phyloP scores from a whole-genome alignment of 1,284 basidiomycete species.

The Xanthoconium separans region DNA sequence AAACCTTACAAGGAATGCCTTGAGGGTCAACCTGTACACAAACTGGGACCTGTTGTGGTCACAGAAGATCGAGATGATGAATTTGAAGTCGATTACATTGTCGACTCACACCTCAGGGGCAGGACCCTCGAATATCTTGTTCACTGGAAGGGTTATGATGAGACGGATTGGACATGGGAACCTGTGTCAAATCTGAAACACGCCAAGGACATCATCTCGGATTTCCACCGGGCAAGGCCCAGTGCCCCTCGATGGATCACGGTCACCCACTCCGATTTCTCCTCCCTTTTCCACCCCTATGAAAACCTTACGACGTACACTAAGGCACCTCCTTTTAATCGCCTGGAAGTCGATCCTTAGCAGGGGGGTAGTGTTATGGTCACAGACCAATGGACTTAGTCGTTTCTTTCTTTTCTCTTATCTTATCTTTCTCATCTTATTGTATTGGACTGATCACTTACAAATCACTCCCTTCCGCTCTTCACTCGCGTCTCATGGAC shows the following conservation, averaged over 20 bases:
- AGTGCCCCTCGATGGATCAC: no score
- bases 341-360: background rate
- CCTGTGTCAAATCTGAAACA: background rate
- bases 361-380: no score
- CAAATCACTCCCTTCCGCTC: no score
- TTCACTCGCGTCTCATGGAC: no score
- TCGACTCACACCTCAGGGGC: background rate
- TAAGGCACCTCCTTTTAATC: background rate
- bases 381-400: no score
- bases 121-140: background rate
- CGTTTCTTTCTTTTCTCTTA: no score
- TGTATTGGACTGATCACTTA: no score
- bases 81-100: background rate
- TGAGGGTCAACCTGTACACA: no score
- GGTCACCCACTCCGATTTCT: background rate
- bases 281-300: background rate
- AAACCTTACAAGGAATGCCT: background rate
- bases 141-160: background rate
- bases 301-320: background rate
- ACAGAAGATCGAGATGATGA: background rate
- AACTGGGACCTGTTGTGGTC: background rate
- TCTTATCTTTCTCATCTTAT: no score
- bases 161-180: background rate
- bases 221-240: background rate
- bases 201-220: background rate